A percentile compares a stretch with the other conserved stretches of the same genome.
These are phyloP conservation scores for Diddensiella caesifluorescens DNA, from an alignment of 805 yeast species.

Conservation along the genomic window DNA sequence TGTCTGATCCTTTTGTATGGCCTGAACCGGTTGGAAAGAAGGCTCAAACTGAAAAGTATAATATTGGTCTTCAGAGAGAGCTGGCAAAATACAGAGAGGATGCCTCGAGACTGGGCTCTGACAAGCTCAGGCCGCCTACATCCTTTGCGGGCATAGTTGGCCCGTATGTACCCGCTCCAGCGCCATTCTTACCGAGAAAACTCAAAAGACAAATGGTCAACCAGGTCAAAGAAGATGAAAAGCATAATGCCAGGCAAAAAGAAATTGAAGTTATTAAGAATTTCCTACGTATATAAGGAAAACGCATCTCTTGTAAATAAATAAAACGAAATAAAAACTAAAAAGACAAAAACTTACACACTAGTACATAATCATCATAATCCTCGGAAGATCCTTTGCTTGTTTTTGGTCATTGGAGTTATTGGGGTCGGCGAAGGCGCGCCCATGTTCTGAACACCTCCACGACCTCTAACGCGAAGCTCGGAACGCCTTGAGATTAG, in stretches of 20 bases:
- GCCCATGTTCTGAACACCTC: slow-evolving; percentile 20
- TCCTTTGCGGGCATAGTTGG: slow-evolving; percentile 72
- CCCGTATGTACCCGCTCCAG: slow-evolving; percentile 53
- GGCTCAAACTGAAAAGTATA: slow-evolving; percentile 24
- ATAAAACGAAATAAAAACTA: slow-evolving; percentile 9
- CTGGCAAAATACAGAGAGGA: slow-evolving; percentile 49
- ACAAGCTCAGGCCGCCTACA: slow-evolving; percentile 56
- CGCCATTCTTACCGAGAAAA: slow-evolving; percentile 56
- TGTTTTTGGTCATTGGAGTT: background rate
- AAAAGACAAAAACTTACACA: background rate
- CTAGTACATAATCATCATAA: background rate
- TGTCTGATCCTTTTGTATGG: slow-evolving; percentile 95
- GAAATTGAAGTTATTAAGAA: slow-evolving; percentile 37
- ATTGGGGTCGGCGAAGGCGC: slow-evolving; percentile 2
- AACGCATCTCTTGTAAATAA: slow-evolving; percentile 14
- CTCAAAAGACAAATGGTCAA: slow-evolving; percentile 44
- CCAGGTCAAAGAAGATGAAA: slow-evolving; percentile 36
- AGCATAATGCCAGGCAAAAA: slow-evolving; percentile 23
- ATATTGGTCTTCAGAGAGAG: slow-evolving; percentile 40
- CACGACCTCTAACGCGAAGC: slow-evolving; percentile 18
- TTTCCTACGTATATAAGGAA: slow-evolving; percentile 32
- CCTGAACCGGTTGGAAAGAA: slow-evolving; percentile 54
- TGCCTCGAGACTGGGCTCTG: slow-evolving; percentile 55
- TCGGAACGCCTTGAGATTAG: slow-evolving; percentile 10
- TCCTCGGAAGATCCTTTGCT: slow-evolving; percentile 1